phyloP scores from a whole-genome alignment of 2,329 filamentous ascomycete genomes.

The Colletotrichum lupini region DNA sequence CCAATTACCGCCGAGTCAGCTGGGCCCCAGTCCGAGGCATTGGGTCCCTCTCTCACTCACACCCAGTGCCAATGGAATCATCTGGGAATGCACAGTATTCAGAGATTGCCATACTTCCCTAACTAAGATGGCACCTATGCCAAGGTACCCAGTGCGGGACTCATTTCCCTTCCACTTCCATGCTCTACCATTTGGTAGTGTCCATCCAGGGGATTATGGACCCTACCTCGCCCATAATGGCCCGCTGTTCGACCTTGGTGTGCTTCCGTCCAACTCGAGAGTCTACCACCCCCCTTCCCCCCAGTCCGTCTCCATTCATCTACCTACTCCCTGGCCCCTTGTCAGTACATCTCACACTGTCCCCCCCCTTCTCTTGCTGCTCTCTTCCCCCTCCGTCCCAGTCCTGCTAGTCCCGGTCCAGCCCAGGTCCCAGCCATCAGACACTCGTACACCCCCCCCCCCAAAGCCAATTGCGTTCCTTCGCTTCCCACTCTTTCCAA shows the following conservation, averaged over 20 bases:
- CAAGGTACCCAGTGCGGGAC: not conserved
- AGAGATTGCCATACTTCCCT: too few species aligned
- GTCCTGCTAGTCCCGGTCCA: conserved; percentile 10
- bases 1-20: conserved; percentile 33
- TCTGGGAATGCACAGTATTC: too few species aligned
- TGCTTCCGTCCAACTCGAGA: not conserved
- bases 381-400: conserved; percentile 1
- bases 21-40: conserved; percentile 35
- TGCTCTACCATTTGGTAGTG: not conserved
- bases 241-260: not conserved
- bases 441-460: conserved; percentile 20
- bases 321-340: not conserved
- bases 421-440: conserved; percentile 32
- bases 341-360: conserved; percentile 4
- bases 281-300: not conserved
- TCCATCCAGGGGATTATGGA: not conserved
- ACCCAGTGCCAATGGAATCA: not conserved
- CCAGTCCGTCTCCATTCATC: not conserved
- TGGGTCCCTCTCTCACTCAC: conserved; percentile 20
- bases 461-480: conserved; percentile 35
- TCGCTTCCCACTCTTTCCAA: conserved; percentile 28
- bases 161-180: not conserved
- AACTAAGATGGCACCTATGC: not conserved
- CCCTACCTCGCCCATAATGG: not conserved
- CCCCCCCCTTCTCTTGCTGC: not conserved